These are phyloP conservation scores for Zopfia rhizophila DNA, from an alignment of 2,329 filamentous ascomycete species.

Conservation along the genomic window DNA sequence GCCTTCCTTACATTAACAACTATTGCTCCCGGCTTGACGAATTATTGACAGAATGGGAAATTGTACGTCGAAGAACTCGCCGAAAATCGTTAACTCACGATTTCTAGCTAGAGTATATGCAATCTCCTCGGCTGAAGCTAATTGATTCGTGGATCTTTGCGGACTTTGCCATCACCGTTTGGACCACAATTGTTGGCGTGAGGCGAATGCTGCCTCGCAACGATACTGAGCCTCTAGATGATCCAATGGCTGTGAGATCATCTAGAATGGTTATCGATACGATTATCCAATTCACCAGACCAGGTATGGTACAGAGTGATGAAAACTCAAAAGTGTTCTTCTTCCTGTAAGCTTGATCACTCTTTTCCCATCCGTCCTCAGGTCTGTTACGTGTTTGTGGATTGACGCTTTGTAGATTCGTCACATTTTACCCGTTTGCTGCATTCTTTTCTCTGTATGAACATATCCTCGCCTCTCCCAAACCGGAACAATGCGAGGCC, in stretches of 20 bases:
- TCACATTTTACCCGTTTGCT: constrained; percentile 43
- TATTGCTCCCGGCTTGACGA: constrained; percentile 31
- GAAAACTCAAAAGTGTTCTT: constrained; percentile 25
- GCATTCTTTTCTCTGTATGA: constrained; percentile 44
- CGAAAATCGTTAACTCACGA: constrained; percentile 20
- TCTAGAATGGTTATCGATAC: constrained; percentile 36
- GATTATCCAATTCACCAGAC: constrained; percentile 31
- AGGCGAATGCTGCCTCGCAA: constrained; percentile 26
- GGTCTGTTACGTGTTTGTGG: no score
- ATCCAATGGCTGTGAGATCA: constrained; percentile 29
- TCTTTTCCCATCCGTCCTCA: not conserved
- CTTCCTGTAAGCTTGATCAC: constrained; percentile 30
- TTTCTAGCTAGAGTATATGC: no score
- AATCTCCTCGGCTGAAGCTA: no score
- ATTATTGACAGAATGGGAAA: constrained; percentile 32
- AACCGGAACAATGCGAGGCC: constrained; percentile 35
- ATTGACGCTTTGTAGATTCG: no score
- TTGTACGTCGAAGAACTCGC: constrained; percentile 22
- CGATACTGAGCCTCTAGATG: constrained; percentile 14
- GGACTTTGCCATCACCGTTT: constrained; percentile 38
- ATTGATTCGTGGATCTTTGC: constrained; percentile 33
- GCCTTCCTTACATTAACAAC: constrained; percentile 24
- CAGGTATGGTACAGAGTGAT: not conserved
- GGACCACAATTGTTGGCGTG: constrained; percentile 38
- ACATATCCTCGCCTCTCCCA: constrained; percentile 33